Evolutionary conservation across 805 yeast species (phyloP), one percentile per base, ranked within the genome.

Genomic region (Cyberlindnera japonica): DNA sequence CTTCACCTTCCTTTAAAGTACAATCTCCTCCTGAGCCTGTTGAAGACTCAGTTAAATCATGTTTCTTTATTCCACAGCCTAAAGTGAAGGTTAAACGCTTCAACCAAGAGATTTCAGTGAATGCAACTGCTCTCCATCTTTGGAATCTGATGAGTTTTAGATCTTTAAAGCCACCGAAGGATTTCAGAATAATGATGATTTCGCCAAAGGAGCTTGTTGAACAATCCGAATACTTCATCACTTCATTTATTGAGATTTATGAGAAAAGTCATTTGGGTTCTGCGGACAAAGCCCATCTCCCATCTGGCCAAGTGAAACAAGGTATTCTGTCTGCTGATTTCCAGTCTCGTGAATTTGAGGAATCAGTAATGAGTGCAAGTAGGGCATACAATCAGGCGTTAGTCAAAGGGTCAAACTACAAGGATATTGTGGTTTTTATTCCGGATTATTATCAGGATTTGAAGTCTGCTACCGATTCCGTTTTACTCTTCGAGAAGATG

Each of bases 121-220:
- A 71, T 55, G 69, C 70, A 50, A 64, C 69, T 23, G 77, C 75
- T 35, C 58, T 72, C 14, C 58, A 61, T 43, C 74, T 72, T 51
- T 81, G 82, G 89, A 77, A 67, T 50, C 62, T 69, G 32, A 54
- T 84, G 50, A 74, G 76, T 43, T 67, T 83, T 36, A 70, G 72
- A 32, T 86, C 91, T 0, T 50, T 72, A 7, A 56, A 59, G 18
- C 72, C 70, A 1, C 58, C 63, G 2, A 81, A 82, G 45, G 64
- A 74, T 43, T 73, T 81, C 43, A 74, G 73, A 40, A 59, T 78
- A 7, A 46, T 83, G 8, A 51, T 81, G 44, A 52, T 84, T 2
- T 54, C 64, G 0, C 52, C 67, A 5, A 45, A 37, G 1, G 57
- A 56, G 21, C 54, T 63, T 27, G 45, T 47, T 10, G 59, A 51